Base-by-base conservation (phyloP, 768 basidiomycete species). In the Amanita pseudoporphyria region DNA sequence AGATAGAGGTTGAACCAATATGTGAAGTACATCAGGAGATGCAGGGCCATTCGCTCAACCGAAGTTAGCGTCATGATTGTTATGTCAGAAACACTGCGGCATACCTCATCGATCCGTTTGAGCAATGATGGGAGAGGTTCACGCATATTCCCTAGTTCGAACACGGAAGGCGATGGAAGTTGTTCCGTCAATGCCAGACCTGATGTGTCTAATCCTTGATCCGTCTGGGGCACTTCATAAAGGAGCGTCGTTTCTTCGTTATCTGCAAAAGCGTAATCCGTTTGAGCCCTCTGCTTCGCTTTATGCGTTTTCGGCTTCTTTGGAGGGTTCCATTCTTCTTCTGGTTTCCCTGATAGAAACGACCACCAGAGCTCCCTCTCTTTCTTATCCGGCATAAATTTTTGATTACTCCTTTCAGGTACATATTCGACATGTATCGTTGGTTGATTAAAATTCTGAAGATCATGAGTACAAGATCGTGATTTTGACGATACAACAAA, bases 321-420 rank as follows among this genome's bases (percentile, higher is more conserved):
- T 9, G 74, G 69, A 18, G 75, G 71, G 58, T 73, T 74, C 87
- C 87, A 89, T 36, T 76, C 78, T 28, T 72, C 70, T 58, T 79
- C 76, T n/a, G 84, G 80, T 54, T 70, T 69, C 30, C 87, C 88
- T 39, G 77, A 68, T 5, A 91, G 64, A 55, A 81, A 91, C 13
- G 74, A 73, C 88, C 88, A 90, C 88, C 88, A 91, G 14, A 70
- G 64, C 54, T 87, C 83, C 49, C 88, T 73, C 52, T 86, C 79
- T 58, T 76, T 81, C 60, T 74, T 82, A 44, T 84, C 81, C 21
- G 87, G 87, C 53, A 87, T 73, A 36, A 72, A 49, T 53, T 66
- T 73, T 13, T 53, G 62, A 39, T 52, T 43, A 22, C 44, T 53
- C 22, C 60, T 57, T 48, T 62, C 57, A 41, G 61, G 54, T 49